Conservation (phyloP, 345 rosid genomes). For the Pugionium cornutum region DNA sequence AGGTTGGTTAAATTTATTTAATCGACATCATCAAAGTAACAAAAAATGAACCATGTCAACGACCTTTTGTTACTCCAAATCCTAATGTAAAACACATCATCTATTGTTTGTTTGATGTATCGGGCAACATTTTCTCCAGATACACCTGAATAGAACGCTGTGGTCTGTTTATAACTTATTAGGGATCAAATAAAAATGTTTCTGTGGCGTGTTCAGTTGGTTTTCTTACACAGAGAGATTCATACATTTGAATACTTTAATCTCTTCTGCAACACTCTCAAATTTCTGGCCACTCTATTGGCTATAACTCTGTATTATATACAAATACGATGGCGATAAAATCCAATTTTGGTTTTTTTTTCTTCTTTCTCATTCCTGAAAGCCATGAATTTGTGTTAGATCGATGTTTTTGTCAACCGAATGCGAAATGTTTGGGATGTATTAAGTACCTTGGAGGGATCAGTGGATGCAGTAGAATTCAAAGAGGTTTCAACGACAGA, state of each 20-base stretch:
- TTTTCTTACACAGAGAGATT: constrained; percentile 18
- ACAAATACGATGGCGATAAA: constrained; percentile 6
- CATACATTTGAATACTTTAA: constrained; percentile 19
- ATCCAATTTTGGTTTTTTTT: not conserved
- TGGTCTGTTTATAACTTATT: constrained; percentile 3
- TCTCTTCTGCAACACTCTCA: constrained; percentile 19
- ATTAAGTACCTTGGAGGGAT: constrained; percentile 54
- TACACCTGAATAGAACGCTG: not conserved
- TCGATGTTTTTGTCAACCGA: constrained; percentile 1
- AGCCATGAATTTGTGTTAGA: not conserved
- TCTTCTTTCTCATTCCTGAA: constrained; percentile 38
- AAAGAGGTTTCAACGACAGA: constrained; percentile 49
- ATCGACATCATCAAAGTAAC: too few relatives aligned
- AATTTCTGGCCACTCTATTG: constrained; percentile 22
- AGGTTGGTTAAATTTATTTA: too few relatives aligned
- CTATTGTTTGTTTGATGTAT: not conserved
- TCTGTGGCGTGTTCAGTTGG: constrained; percentile 2
- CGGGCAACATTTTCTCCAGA: not conserved
- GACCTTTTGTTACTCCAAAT: not conserved
- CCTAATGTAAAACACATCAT: not conserved
- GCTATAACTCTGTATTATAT: constrained; percentile 26
- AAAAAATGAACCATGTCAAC: constrained; percentile 12
- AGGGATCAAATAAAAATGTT: not conserved
- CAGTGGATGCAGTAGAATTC: constrained; percentile 37
- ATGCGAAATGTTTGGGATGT: not conserved